Percentiles rank a stretch among this genome's conserved stretches.
phyloP scores from a whole-genome alignment of 805 yeast species.

The Kodamaea hsintzibuensis region DNA sequence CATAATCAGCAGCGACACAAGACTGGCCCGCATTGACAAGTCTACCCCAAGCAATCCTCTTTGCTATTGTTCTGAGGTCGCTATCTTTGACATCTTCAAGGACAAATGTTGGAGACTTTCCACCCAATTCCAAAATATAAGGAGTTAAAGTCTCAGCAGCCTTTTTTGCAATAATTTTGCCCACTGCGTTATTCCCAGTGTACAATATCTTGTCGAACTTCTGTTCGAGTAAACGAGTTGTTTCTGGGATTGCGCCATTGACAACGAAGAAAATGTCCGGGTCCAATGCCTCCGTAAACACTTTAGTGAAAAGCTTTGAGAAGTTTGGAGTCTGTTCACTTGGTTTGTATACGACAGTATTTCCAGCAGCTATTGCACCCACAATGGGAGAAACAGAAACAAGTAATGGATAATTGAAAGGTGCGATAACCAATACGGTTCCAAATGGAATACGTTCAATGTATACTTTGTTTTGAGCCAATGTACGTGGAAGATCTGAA shows the following conservation, averaged over 20 bases:
- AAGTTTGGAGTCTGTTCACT: slow-evolving; percentile 71
- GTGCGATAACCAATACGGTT: slow-evolving; percentile 67
- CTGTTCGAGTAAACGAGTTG: slow-evolving; percentile 57
- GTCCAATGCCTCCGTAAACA: slow-evolving; percentile 56
- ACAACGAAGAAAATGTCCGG: slow-evolving; percentile 59
- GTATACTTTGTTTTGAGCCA: slow-evolving; percentile 31
- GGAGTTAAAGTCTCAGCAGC: slow-evolving; percentile 91
- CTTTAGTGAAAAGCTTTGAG: slow-evolving; percentile 53
- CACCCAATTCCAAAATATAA: slow-evolving; percentile 80
- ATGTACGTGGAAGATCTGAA: slow-evolving; percentile 35
- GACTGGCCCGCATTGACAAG: slow-evolving; percentile 86
- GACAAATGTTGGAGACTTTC: slow-evolving; percentile 84
- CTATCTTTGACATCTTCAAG: slow-evolving; percentile 48
- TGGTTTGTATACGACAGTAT: slow-evolving; percentile 74
- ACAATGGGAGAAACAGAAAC: slow-evolving; percentile 65
- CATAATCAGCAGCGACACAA: slow-evolving; percentile 86
- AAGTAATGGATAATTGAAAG: slow-evolving; percentile 78
- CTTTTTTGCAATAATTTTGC: slow-evolving; percentile 69
- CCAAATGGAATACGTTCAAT: slow-evolving; percentile 53
- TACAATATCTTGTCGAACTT: slow-evolving; percentile 81
- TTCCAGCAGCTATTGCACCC: slow-evolving; percentile 86
- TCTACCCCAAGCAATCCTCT: slow-evolving; percentile 78
- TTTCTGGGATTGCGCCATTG: slow-evolving; percentile 69
- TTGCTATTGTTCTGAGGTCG: slow-evolving; percentile 47
- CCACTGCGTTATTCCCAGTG: slow-evolving; percentile 81